Evolutionary conservation across 2,329 filamentous ascomycete genomes (phyloP), one percentile per base, ranked within the genome.

Genomic region (Colletotrichum zoysiae): DNA sequence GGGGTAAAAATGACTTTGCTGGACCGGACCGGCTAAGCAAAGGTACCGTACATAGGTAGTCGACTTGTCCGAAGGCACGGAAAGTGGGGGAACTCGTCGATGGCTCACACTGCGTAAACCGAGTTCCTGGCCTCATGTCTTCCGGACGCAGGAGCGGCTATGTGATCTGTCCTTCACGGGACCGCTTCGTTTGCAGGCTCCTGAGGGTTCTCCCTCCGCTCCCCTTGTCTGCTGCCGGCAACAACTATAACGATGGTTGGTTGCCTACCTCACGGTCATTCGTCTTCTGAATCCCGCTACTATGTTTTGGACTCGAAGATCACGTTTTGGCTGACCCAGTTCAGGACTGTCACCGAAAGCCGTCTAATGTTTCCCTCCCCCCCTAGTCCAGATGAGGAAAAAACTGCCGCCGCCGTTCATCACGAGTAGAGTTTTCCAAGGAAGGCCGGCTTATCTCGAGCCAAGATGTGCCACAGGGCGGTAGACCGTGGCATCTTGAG

Each of bases 301-400:
- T 44, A 33, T 42, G 38, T 16, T 2, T n/a, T 16, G 18, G 20
- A 20, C 40, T 59, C 65, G 48, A 38, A 46, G 57, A 23, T 50
- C 20, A 7, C 33, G 65, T 59, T 48, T 65, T n/a, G 53, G 16
- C 9, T 58, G n/a, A 44, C 69, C 59, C 20, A 48, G 30, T 71
- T 8, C 33, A 59, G 58, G 7, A 35, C 53, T 42, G 30, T 64
- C 53, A 33, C 65, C 58, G 59, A 42, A 53, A 14, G 23, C 30
- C 65, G 33, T 59, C 65, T 23, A 38, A 59, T 42, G 26, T 50
- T 7, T 16, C 12, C 33, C 20, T 63, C 46, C 33, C 12, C 26
- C n/a, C n/a, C n/a, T n/a, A n/a, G 26, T 26, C 26, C 33, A 35
- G 33, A 35, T 5, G 33, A n/a, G n/a, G n/a, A 35, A 35, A 9